Conservation (phyloP, 1,139 yeast species). For the Saccharomyces hybrid region DNA sequence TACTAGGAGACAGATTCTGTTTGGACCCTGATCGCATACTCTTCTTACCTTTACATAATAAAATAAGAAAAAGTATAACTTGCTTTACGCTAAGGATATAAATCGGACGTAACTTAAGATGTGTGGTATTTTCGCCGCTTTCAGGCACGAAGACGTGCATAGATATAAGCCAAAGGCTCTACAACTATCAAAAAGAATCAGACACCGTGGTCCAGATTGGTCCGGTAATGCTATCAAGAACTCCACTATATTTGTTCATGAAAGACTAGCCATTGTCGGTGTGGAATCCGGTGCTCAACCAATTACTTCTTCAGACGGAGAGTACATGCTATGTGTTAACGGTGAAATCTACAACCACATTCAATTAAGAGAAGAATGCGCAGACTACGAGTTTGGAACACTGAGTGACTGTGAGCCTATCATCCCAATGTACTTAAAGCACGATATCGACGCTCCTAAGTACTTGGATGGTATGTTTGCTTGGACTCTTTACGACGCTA, state of each 20-base stretch:
- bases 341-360: constrained; percentile 98
- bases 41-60: not conserved
- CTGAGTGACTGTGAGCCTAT: constrained; percentile 95
- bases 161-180: constrained; percentile 80
- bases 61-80: not conserved
- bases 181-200: constrained; percentile 80
- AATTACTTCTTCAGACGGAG: constrained; percentile 69
- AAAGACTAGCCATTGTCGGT: constrained; percentile 93
- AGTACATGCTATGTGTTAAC: constrained; percentile 75
- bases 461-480: constrained; percentile 97
- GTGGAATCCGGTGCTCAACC: constrained; percentile 98
- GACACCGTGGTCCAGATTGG: constrained; percentile 99
- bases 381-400: constrained; percentile 71
- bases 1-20: not conserved
- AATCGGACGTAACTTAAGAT: constrained; percentile 33
- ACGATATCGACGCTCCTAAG: constrained; percentile 85
- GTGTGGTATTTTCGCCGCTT: constrained; percentile 98
- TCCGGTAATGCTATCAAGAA: constrained; percentile 78
- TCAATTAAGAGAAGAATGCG: constrained; percentile 66
- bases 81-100: not conserved
- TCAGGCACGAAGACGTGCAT: constrained; percentile 69
- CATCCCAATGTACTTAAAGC: constrained; percentile 82
- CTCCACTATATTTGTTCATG: constrained; percentile 79
- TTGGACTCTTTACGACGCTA: constrained; percentile 79
- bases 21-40: not conserved